Evolutionary conservation across 805 yeast genomes (phyloP), one percentile per base, ranked within the genome.

Genomic region (Starmerella bombi): DNA sequence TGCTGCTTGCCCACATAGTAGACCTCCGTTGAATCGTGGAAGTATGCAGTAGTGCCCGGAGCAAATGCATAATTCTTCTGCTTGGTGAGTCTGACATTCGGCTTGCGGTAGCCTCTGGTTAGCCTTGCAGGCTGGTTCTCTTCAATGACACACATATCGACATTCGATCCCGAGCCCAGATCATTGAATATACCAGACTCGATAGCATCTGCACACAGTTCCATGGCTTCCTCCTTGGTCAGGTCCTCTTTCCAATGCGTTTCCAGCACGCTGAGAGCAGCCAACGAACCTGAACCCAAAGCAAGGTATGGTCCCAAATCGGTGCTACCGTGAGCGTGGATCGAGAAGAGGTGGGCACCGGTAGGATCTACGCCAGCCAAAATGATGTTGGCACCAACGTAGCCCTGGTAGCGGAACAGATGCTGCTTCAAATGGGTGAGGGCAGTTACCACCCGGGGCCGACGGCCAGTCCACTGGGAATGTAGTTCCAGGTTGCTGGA

Each of bases 121-220:
- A 88, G 69, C 46, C 71, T 74, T 8, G 97, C 94, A 18, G 65
- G 66, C 55, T 57, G 76, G 47, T 91, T 94, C 32, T 72, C 66
- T 64, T 88, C 96, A 93, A 91, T 84, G 15, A 91, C 97, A 67
- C 97, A 91, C 48, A 91, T 67, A 60, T 91, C 98, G 28, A 91
- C 97, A 58, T 91, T 91, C 22, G 98, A 91, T 59, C 98, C 98
- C 1, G 97, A 88, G 37, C 98, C 98, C 58, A 88, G 72, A 69
- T 91, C 98, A 63, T 91, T 91, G 94, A 95, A 91, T 56, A 91
- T 88, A 72, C 98, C 98, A 15, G 94, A 84, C 64, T 83, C 82
- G 56, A 91, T 91, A 20, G 97, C 97, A 51, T 82, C 85, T 3
- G 94, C 68, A 46, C 94, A 88, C 40, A 91, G 69, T 52, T 74